Conservation (phyloP, 73 alveolate genomes). For the Paramecium biaurelia region DNA sequence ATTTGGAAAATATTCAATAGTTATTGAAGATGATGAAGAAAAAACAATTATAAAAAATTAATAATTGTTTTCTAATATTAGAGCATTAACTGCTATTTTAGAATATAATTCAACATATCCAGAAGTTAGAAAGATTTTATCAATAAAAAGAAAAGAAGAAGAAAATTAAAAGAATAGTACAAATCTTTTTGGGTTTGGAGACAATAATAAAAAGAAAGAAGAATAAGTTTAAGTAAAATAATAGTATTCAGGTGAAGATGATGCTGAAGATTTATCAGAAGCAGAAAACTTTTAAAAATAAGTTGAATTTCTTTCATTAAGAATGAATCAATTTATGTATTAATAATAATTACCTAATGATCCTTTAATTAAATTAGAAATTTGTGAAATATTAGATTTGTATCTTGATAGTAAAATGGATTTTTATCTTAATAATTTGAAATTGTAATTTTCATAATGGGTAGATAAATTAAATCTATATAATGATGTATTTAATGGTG, state of each 20-base stretch:
- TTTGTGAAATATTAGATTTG: constrained; percentile 45
- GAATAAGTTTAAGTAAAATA: not conserved
- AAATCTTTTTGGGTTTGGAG: constrained; percentile 35
- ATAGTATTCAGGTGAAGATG: constrained; percentile 27
- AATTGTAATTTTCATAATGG: not conserved
- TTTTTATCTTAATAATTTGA: constrained; percentile 47
- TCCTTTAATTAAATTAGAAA: constrained; percentile 47
- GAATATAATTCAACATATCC: constrained; percentile 59
- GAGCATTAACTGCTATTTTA: constrained; percentile 15
- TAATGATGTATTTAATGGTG: not conserved
- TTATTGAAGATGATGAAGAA: not conserved
- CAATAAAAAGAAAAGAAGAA: constrained; percentile 34
- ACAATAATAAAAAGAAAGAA: constrained; percentile 17
- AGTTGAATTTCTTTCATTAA: not conserved
- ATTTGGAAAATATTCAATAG: constrained; percentile 59
- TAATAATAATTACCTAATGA: constrained; percentile 7
- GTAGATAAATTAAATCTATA: not conserved
- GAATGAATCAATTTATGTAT: constrained; percentile 47
- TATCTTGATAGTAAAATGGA: constrained; percentile 51
- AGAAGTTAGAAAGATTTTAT: constrained; percentile 54
- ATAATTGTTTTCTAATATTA: not conserved
- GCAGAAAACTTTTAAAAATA: constrained; percentile 35
- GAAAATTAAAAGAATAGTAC: not conserved
- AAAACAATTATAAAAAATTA: not conserved
- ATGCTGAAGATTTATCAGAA: constrained; percentile 14